Percentiles rank a stretch among this genome's conserved stretches.
Evolutionary conservation across 2,329 filamentous ascomycete genomes (phyloP).

Genomic region (Hymenoscyphus infarciens): DNA sequence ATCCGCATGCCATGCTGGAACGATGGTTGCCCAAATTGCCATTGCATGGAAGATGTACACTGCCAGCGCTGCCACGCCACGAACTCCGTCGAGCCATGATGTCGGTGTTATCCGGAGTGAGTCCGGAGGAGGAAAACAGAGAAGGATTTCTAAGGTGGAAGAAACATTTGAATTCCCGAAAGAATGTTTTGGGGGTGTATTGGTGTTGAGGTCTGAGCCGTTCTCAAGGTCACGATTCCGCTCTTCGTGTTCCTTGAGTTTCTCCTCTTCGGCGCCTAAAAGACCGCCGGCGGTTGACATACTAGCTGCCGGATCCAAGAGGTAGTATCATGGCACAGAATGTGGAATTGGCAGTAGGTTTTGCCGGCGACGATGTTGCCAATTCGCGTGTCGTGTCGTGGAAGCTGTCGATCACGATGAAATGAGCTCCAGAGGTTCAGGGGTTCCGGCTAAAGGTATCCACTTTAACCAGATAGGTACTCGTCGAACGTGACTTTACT

Average conservation of each 20-base stretch:
- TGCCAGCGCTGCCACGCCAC: conserved; percentile 44
- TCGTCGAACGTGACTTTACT: background rate
- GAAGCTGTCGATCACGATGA: background rate
- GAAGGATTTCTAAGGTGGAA: conserved; percentile 5
- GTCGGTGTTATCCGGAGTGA: conserved; percentile 34
- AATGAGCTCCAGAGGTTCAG: background rate
- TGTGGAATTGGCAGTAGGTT: background rate
- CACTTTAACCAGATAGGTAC: background rate
- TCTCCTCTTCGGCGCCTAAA: background rate
- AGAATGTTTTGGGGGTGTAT: background rate
- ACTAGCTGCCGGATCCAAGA: background rate
- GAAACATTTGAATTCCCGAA: conserved; percentile 12
- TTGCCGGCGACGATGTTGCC: background rate
- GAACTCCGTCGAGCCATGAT: conserved; percentile 46
- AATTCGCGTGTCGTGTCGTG: background rate
- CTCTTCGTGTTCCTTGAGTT: conserved; percentile 1
- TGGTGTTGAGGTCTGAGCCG: background rate
- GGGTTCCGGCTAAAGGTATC: background rate
- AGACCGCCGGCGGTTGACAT: background rate
- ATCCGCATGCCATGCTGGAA: conserved; percentile 31
- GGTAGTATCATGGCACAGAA: background rate
- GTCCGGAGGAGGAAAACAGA: conserved; percentile 23
- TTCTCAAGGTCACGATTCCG: background rate
- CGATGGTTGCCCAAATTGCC: conserved; percentile 31
- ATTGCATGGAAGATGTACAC: conserved; percentile 46